Percentiles rank a stretch among this genome's conserved stretches.
These are phyloP conservation scores for Stephania yunnanensis DNA, from an alignment of 164 flowering plant genomes.

Conservation along the genomic window DNA sequence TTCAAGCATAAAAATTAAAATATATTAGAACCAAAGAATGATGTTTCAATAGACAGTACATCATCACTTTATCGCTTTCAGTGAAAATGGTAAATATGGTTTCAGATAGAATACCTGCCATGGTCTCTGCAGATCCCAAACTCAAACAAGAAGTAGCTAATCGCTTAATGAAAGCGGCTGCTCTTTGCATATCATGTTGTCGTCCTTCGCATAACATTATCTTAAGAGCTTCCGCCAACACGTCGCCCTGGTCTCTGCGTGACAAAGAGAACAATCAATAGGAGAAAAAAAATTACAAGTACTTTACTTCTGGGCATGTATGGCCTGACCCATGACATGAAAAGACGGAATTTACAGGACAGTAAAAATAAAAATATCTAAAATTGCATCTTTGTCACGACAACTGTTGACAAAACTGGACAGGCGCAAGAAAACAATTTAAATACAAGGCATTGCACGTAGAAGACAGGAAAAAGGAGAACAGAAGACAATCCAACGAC, in stretches of 20 bases:
- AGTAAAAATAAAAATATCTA: too few relatives aligned
- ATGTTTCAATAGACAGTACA: neutral
- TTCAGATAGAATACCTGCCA: slow-evolving; percentile 54
- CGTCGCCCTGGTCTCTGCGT: slow-evolving; percentile 71
- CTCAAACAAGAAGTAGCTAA: slow-evolving; percentile 76
- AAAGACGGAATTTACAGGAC: too few relatives aligned
- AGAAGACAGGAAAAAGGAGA: too few relatives aligned
- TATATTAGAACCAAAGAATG: neutral
- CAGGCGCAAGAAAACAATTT: too few relatives aligned
- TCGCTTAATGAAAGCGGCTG: slow-evolving; percentile 91
- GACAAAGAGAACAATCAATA: neutral
- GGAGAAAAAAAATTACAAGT: neutral
- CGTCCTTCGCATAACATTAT: slow-evolving; percentile 88
- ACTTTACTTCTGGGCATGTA: neutral
- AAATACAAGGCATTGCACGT: too few relatives aligned
- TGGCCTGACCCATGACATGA: neutral
- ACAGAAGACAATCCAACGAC: too few relatives aligned
- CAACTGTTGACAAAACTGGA: too few relatives aligned
- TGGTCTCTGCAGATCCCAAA: slow-evolving; percentile 81
- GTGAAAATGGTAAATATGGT: neutral
- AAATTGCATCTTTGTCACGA: too few relatives aligned
- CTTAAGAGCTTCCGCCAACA: slow-evolving; percentile 85
- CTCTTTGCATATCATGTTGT: slow-evolving; percentile 95
- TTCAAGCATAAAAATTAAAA: neutral
- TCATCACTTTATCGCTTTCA: neutral